Evolutionary conservation across 2,329 filamentous ascomycete species (phyloP), one percentile per base, ranked within the genome.

Genomic region (Diaporthe longicolla): DNA sequence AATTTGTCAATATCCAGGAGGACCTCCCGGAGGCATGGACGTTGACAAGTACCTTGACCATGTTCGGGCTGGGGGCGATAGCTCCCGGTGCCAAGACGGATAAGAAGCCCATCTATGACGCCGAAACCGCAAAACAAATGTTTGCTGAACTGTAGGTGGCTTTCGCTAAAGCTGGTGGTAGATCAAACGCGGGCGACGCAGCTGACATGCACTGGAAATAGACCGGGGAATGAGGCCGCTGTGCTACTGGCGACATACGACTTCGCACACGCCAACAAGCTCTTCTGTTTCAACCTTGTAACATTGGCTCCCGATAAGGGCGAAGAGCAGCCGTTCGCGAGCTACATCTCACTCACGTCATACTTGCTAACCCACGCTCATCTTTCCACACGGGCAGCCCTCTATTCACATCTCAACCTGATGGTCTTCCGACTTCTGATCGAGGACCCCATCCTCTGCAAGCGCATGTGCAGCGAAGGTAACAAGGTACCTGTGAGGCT

Each of bases 341-440:
- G 90, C 78, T 97, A 96, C 80, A 85, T 98, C 37, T 98, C 96
- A 0, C 87, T 98, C 57, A 94, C 94, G 4, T 98, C 96, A 3
- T 99, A 99, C 83, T 89, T 98, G 43, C 90, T 97, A 65, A 95
- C 98, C 78, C 96, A 99, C 83, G 95, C 97, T 2, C 93, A 98
- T 82, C 91, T 97, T 26, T 97, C 95, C 4, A 82, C 88, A 40
- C 90, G 97, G 76, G 91, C 94, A 17, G 91, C 94, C 0, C 88
- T 94, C 76, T 99, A 99, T 82, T 92, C 94, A 2, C 93, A 97
- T 78, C 88, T 98, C 32, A 95, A 93, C 78, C 88, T 98, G 21
- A 93, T 97, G 85, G 93, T 95, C 13, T 87, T 98, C 73, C 93
- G 95, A 29, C 91, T 98, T 29, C 85, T 99, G 3, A 90, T 98